These are phyloP conservation scores for Diplodia sapinea DNA, from an alignment of 2,329 filamentous ascomycete genomes.

Conservation along the genomic window DNA sequence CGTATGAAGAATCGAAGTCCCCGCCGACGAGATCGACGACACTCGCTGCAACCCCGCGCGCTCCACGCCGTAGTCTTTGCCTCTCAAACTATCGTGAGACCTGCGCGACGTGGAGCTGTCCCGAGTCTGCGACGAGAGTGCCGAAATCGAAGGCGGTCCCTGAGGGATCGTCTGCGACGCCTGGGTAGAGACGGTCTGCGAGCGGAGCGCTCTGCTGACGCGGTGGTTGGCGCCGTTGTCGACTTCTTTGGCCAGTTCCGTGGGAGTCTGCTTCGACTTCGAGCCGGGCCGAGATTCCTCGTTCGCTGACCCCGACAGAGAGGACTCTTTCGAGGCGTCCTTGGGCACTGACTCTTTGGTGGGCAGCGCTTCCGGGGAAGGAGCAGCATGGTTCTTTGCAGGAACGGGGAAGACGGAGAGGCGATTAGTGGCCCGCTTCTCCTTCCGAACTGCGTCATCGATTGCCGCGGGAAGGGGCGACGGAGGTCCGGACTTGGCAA, in stretches of 20 bases:
- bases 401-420: constrained; percentile 36
- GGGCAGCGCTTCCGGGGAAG: background rate
- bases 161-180: constrained; percentile 15
- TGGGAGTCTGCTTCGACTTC: background rate
- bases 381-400: constrained; percentile 8
- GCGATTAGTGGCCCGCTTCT: constrained; percentile 39
- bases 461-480: constrained; percentile 16
- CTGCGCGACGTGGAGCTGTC: constrained; percentile 18
- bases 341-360: background rate
- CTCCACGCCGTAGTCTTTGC: constrained; percentile 36
- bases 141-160: constrained; percentile 21
- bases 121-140: constrained; percentile 16
- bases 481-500: constrained; percentile 16
- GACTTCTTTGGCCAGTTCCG: background rate
- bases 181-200: constrained; percentile 20
- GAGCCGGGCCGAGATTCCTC: constrained; percentile 3
- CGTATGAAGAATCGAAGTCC: constrained; percentile 42
- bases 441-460: constrained; percentile 32
- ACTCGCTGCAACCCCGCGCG: constrained; percentile 43
- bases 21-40: constrained; percentile 44
- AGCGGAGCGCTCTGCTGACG: constrained; percentile 11
- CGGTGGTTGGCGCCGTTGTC: background rate
- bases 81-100: constrained; percentile 22
- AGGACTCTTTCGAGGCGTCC: background rate
- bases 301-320: background rate